Evolutionary conservation across 2,329 filamentous ascomycete species (phyloP).

Genomic region (Endothia cerciana): DNA sequence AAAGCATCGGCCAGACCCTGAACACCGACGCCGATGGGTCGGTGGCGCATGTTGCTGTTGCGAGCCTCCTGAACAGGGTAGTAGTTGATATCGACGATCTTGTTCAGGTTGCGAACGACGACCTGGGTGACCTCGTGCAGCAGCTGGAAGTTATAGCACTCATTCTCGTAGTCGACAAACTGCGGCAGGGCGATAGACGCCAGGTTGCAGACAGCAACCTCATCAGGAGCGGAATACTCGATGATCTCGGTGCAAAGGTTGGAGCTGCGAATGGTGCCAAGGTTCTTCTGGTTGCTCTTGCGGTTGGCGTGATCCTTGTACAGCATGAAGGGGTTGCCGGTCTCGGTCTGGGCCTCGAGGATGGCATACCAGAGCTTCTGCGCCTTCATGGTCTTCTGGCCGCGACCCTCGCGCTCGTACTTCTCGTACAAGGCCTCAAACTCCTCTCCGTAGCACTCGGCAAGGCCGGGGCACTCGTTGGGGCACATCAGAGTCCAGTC

Average conservation of each 20-base stretch:
- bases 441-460: slow-evolving; percentile 96
- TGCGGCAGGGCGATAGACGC: slow-evolving; percentile 91
- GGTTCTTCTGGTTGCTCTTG: slow-evolving; percentile 99
- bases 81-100: slow-evolving; percentile 97
- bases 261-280: slow-evolving; percentile 96
- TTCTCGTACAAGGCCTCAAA: slow-evolving; percentile 93
- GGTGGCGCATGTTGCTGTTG: slow-evolving; percentile 96
- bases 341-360: slow-evolving; percentile 97
- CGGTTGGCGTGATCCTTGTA: slow-evolving; percentile 99
- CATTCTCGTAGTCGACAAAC: slow-evolving; percentile 84
- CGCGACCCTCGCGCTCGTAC: slow-evolving; percentile 87
- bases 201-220: slow-evolving; percentile 98
- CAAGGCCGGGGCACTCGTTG: slow-evolving; percentile 91
- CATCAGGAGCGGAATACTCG: slow-evolving; percentile 95
- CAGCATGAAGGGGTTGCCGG: slow-evolving; percentile 98
- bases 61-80: slow-evolving; percentile 94
- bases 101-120: slow-evolving; percentile 94
- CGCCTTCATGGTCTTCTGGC: slow-evolving; percentile 89
- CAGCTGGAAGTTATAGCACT: slow-evolving; percentile 93
- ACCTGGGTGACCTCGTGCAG: slow-evolving; percentile 93
- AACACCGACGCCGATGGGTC: slow-evolving; percentile 94
- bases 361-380: slow-evolving; percentile 99
- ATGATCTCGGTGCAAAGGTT: slow-evolving; percentile 99
- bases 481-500: slow-evolving; percentile 99
- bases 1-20: slow-evolving; percentile 98